Conservation (phyloP, 805 yeast genomes). For the Candida easanensis region DNA sequence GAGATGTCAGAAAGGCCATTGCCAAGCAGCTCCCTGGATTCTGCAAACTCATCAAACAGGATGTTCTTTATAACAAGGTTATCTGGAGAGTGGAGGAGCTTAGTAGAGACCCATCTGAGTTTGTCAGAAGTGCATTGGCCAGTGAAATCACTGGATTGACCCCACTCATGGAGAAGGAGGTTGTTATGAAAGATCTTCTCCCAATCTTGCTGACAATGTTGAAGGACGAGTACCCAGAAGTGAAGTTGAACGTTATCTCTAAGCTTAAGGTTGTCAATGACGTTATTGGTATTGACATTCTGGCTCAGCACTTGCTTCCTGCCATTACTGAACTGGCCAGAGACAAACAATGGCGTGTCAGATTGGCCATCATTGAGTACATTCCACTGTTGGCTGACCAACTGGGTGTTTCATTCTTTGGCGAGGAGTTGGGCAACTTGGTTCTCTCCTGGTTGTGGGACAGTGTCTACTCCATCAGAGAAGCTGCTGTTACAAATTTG, state of each 20-base stretch:
- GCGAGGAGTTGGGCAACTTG: slow-evolving; percentile 83
- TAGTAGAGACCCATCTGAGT: slow-evolving; percentile 88
- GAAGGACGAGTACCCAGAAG: slow-evolving; percentile 96
- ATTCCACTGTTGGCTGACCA: slow-evolving; percentile 93
- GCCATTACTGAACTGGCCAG: slow-evolving; percentile 95
- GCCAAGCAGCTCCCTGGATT: slow-evolving; percentile 87
- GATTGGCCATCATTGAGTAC: slow-evolving; percentile 94
- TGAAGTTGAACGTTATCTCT: slow-evolving; percentile 88
- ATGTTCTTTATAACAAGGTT: slow-evolving; percentile 61
- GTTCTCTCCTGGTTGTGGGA: slow-evolving; percentile 99
- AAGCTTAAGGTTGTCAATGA: slow-evolving; percentile 90
- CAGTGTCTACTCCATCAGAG: slow-evolving; percentile 92
- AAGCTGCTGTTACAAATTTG: slow-evolving; percentile 88
- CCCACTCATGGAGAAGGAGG: slow-evolving; percentile 78
- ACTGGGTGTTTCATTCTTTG: slow-evolving; percentile 89
- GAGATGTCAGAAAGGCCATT: slow-evolving; percentile 94
- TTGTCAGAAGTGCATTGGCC: slow-evolving; percentile 91
- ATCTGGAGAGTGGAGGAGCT: slow-evolving; percentile 81
- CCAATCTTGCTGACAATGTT: slow-evolving; percentile 92
- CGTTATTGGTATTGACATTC: slow-evolving; percentile 85
- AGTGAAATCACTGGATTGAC: slow-evolving; percentile 83
- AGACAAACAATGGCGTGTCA: slow-evolving; percentile 96
- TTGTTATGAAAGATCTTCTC: slow-evolving; percentile 75
- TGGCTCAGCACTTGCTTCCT: slow-evolving; percentile 86
- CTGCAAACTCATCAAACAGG: slow-evolving; percentile 49